phyloP scores from a whole-genome alignment of 2,329 filamentous ascomycete genomes.

The Byssothecium circinans region DNA sequence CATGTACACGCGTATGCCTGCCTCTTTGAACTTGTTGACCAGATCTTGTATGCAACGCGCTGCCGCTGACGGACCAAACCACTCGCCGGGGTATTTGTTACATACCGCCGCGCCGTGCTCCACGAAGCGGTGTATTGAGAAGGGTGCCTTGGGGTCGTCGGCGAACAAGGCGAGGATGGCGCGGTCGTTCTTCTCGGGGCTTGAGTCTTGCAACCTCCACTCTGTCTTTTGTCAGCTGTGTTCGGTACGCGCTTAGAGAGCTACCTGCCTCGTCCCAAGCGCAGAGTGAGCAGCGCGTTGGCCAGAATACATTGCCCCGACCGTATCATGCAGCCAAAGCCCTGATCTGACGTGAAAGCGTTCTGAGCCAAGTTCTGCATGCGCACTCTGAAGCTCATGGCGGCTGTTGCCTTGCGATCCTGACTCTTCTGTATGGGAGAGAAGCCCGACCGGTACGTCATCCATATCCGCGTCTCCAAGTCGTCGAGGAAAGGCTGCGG shows the following conservation, averaged over 20 bases:
- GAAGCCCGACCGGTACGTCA: conserved; percentile 93
- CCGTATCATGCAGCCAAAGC: conserved; percentile 98
- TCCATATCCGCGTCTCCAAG: conserved; percentile 91
- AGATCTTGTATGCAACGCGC: conserved; percentile 89
- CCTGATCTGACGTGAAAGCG: conserved; percentile 89
- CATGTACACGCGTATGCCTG: conserved; percentile 77
- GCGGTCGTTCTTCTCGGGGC: conserved; percentile 61
- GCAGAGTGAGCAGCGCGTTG: conserved; percentile 74
- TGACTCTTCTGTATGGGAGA: conserved; percentile 75
- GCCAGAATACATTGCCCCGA: conserved; percentile 92
- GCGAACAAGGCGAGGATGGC: conserved; percentile 79
- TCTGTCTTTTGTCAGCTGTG: conserved; percentile 49
- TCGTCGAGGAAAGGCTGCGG: conserved; percentile 84
- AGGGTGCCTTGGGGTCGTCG: conserved; percentile 81
- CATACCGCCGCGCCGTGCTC: conserved; percentile 82
- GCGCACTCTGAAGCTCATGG: conserved; percentile 81
- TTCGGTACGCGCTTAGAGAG: not conserved
- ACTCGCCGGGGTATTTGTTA: conserved; percentile 93
- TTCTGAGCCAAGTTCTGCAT: conserved; percentile 79
- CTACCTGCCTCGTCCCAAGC: conserved; percentile 72
- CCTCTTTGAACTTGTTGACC: conserved; percentile 63
- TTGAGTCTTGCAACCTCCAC: conserved; percentile 69
- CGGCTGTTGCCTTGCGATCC: conserved; percentile 69
- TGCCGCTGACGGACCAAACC: conserved; percentile 98
- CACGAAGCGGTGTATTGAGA: conserved; percentile 95